These are phyloP conservation scores for Yamadazyma tumulicola DNA, from an alignment of 805 yeast species.

Conservation along the genomic window DNA sequence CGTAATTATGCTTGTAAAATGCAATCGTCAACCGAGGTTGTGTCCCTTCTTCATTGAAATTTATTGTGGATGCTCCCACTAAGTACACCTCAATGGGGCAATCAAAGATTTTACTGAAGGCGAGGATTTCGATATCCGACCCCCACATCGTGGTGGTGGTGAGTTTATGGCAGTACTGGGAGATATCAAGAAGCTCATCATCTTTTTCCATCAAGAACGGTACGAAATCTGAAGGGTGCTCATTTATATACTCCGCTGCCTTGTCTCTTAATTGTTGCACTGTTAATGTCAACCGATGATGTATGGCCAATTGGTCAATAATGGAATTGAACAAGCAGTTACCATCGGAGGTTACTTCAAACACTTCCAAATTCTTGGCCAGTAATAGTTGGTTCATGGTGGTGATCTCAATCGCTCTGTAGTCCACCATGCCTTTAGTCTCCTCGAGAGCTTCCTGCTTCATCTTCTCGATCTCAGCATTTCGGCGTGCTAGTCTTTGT, in stretches of 20 bases:
- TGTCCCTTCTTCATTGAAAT: constrained; percentile 54
- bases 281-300: constrained; percentile 39
- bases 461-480: constrained; percentile 61
- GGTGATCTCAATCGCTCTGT: constrained; percentile 67
- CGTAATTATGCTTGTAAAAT: constrained; percentile 79
- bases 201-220: constrained; percentile 82
- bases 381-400: constrained; percentile 55
- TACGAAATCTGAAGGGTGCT: constrained; percentile 63
- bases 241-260: constrained; percentile 66
- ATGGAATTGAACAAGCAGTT: constrained; percentile 89
- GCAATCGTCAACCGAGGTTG: constrained; percentile 64
- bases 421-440: constrained; percentile 61
- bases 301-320: constrained; percentile 63
- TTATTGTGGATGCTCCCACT: constrained; percentile 69
- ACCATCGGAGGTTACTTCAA: constrained; percentile 86
- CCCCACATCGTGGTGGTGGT: constrained; percentile 92
- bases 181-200: constrained; percentile 63
- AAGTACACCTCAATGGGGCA: constrained; percentile 74
- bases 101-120: constrained; percentile 66
- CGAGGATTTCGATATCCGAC: constrained; percentile 87
- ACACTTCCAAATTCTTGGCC: constrained; percentile 46
- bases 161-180: constrained; percentile 64
- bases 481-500: constrained; percentile 74
- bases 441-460: constrained; percentile 69
- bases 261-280: constrained; percentile 55